A percentile compares a stretch with the other conserved stretches of the same genome.
phyloP scores from a whole-genome alignment of 345 rosid species.

The Aurinia saxatilis region DNA sequence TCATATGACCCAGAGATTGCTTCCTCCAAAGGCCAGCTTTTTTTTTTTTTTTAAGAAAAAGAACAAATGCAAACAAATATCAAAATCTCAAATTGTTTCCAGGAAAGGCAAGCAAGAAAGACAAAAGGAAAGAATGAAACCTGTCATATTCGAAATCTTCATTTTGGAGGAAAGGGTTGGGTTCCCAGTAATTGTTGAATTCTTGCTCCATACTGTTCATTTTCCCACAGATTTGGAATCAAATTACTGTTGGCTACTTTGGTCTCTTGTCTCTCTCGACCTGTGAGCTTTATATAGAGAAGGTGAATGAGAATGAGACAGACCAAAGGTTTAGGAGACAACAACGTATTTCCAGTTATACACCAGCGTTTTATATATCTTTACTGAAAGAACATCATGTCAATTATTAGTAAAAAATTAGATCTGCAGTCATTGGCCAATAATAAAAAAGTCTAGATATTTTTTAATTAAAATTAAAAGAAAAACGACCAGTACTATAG shows the following conservation, averaged over 20 bases:
- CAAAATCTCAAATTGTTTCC: background rate
- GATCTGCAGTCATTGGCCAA: background rate
- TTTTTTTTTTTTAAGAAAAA: background rate
- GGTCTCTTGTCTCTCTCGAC: background rate
- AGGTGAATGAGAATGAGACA: constrained; percentile 9
- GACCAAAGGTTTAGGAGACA: constrained; percentile 19
- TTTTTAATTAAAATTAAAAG: background rate
- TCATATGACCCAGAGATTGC: constrained; percentile 60
- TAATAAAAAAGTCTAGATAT: background rate
- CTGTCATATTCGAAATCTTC: constrained; percentile 51
- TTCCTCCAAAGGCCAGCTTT: constrained; percentile 54
- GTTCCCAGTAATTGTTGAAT: constrained; percentile 53
- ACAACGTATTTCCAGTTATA: constrained; percentile 12
- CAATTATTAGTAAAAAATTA: background rate
- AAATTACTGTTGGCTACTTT: background rate
- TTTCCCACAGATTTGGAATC: background rate
- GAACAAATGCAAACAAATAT: background rate
- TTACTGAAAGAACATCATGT: background rate
- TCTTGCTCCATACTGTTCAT: constrained; percentile 45
- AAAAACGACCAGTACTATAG: background rate
- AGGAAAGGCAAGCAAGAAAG: background rate
- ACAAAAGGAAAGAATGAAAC: constrained; percentile 15
- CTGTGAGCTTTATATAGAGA: constrained; percentile 24
- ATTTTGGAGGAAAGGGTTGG: constrained; percentile 46
- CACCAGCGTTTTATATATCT: background rate